A percentile compares a stretch with the other conserved stretches of the same genome.
phyloP scores from a whole-genome alignment of 2,329 filamentous ascomycete species.

The Ceratocystis cacaofunesta region DNA sequence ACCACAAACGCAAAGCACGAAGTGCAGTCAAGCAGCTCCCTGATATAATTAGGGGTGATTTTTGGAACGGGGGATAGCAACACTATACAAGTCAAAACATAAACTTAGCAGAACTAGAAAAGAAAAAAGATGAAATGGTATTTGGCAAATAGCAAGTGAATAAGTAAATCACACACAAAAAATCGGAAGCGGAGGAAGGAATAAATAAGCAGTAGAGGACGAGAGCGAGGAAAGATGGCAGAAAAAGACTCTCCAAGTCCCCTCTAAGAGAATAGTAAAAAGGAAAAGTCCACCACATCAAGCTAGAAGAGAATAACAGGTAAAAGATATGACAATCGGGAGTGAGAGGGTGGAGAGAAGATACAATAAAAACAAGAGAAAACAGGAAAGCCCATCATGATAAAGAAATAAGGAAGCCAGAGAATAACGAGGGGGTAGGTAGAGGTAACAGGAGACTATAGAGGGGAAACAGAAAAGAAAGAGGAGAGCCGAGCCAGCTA shows the following conservation, averaged over 20 bases:
- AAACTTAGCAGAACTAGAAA: neutral
- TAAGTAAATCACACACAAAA: slow-evolving; percentile 12
- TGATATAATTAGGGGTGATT: neutral
- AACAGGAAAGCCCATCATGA: slow-evolving; percentile 11
- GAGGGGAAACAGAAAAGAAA: neutral
- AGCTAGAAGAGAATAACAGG: slow-evolving; percentile 2
- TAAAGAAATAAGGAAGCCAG: slow-evolving; percentile 7
- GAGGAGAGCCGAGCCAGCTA: neutral
- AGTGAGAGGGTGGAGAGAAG: neutral
- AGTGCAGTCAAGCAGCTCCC: neutral
- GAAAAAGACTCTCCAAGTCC: neutral
- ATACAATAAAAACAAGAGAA: slow-evolving; percentile 12
- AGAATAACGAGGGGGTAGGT: neutral
- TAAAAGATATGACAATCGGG: slow-evolving; percentile 19
- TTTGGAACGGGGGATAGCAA: too few species aligned
- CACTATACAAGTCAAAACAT: too few species aligned
- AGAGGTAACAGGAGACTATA: neutral
- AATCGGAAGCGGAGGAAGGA: slow-evolving; percentile 1
- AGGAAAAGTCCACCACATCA: slow-evolving; percentile 20
- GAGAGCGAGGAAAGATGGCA: neutral
- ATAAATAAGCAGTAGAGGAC: neutral
- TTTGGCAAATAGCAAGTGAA: neutral
- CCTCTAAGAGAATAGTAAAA: neutral
- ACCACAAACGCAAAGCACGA: neutral
- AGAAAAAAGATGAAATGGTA: slow-evolving; percentile 2